Evolutionary conservation across 2,329 filamentous ascomycete species (phyloP).

Genomic region (Epichloe coenophiala): DNA sequence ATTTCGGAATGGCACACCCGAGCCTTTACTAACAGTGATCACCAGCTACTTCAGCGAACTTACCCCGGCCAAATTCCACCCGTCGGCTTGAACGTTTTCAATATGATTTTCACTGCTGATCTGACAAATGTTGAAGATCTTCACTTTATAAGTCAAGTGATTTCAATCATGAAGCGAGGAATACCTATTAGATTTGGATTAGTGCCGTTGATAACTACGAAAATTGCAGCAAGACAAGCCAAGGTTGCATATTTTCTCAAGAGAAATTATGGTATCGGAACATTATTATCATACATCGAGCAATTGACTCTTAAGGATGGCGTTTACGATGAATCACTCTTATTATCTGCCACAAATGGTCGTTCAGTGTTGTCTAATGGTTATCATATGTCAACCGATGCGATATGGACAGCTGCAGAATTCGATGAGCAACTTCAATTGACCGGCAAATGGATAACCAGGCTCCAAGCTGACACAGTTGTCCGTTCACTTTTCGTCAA

Average conservation of each 20-base stretch:
- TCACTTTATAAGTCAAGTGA: constrained; percentile 50
- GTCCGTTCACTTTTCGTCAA: constrained; percentile 64
- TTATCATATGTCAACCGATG: constrained; percentile 41
- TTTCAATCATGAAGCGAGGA: constrained; percentile 60
- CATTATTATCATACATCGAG: constrained; percentile 58
- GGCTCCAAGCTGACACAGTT: constrained; percentile 52
- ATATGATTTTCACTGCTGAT: constrained; percentile 70
- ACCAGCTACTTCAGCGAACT: constrained; percentile 60
- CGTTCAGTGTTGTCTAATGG: constrained; percentile 42
- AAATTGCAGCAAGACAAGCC: constrained; percentile 52
- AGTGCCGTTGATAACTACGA: constrained; percentile 53
- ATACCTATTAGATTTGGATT: constrained; percentile 82
- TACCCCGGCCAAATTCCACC: constrained; percentile 77
- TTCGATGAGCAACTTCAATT: constrained; percentile 39
- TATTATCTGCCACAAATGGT: constrained; percentile 46
- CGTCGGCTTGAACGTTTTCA: constrained; percentile 72
- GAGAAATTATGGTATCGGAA: constrained; percentile 62
- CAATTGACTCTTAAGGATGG: constrained; percentile 16
- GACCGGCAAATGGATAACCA: constrained; percentile 52
- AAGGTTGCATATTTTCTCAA: constrained; percentile 69
- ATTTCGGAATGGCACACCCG: not conserved
- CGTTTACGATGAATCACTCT: constrained; percentile 40
- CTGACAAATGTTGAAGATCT: constrained; percentile 60
- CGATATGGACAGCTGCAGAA: constrained; percentile 42
- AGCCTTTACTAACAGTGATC: not conserved